phyloP scores from a whole-genome alignment of 2,329 filamentous ascomycete species.

The Corynespora cassiicola region DNA sequence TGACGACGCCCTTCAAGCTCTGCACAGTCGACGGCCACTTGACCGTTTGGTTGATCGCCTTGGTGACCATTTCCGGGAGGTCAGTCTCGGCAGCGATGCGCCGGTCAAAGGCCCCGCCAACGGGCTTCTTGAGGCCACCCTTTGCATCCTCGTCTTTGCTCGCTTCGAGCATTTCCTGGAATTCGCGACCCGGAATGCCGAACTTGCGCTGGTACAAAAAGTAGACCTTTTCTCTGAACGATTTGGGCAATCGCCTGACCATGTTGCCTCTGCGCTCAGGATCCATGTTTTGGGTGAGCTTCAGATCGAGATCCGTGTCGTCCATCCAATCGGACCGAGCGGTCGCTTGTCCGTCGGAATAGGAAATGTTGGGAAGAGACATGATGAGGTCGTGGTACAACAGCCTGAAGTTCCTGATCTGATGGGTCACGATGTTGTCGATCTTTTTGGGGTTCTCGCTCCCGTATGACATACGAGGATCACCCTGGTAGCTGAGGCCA shows the following conservation, averaged over 20 bases:
- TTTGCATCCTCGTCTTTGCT: conserved; percentile 71
- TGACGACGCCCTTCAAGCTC: conserved; percentile 82
- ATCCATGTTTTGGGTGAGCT: conserved; percentile 88
- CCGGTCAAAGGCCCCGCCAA: conserved; percentile 85
- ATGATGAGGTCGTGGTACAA: conserved; percentile 90
- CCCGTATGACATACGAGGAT: conserved; percentile 91
- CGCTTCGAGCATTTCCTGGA: conserved; percentile 82
- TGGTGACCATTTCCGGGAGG: conserved; percentile 73
- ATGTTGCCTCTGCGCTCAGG: conserved; percentile 91
- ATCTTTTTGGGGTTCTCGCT: conserved; percentile 94
- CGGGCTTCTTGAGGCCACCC: conserved; percentile 70
- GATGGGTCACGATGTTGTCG: conserved; percentile 89
- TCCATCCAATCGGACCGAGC: conserved; percentile 66
- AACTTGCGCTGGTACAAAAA: conserved; percentile 95
- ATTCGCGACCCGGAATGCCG: conserved; percentile 81
- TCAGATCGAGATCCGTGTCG: conserved; percentile 64
- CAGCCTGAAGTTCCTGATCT: conserved; percentile 88
- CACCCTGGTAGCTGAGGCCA: conserved; percentile 90
- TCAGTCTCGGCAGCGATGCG: conserved; percentile 78
- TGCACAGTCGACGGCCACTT: conserved; percentile 91
- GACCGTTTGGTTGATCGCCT: conserved; percentile 85
- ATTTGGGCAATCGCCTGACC: conserved; percentile 86
- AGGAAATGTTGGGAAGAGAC: conserved; percentile 86
- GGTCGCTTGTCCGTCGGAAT: conserved; percentile 69
- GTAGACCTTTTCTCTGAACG: conserved; percentile 88